Conservation (phyloP, 768 basidiomycete species). For the Lactifluus hygrophoroides region DNA sequence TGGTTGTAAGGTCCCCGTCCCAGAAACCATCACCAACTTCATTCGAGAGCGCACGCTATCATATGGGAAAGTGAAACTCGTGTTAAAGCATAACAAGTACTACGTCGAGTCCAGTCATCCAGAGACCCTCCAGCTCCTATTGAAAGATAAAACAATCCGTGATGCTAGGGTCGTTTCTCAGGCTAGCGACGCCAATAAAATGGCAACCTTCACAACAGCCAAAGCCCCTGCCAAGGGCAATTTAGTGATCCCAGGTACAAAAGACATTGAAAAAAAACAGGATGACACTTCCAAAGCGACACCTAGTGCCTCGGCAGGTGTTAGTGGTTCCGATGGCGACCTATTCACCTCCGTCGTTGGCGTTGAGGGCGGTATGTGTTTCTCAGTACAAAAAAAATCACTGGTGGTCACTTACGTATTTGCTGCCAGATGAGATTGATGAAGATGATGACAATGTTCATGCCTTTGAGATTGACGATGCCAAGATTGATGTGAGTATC, state of each 20-base stretch:
- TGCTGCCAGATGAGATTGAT: slow-evolving; percentile 75
- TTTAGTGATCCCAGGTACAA: slow-evolving; percentile 80
- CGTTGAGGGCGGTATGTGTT: slow-evolving; percentile 66
- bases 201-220: slow-evolving; percentile 65
- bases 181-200: slow-evolving; percentile 68
- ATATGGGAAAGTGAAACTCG: slow-evolving; percentile 97
- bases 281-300: slow-evolving; percentile 41
- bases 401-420: slow-evolving; percentile 3
- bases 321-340: slow-evolving; percentile 51
- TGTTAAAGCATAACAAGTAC: slow-evolving; percentile 96
- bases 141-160: slow-evolving; percentile 80
- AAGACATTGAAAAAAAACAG: slow-evolving; percentile 63
- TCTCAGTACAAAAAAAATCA: background rate
- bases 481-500: slow-evolving; percentile 85
- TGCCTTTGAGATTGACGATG: slow-evolving; percentile 91
- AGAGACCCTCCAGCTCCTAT: slow-evolving; percentile 78
- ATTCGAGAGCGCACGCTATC: slow-evolving; percentile 92
- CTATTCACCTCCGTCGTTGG: slow-evolving; percentile 96
- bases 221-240: slow-evolving; percentile 79
- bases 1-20: slow-evolving; percentile 74
- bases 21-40: slow-evolving; percentile 73
- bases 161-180: slow-evolving; percentile 72
- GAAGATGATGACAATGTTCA: slow-evolving; percentile 98
- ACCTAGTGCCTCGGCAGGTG: slow-evolving; percentile 22
- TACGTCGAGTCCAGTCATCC: slow-evolving; percentile 95